phyloP scores from a whole-genome alignment of 768 basidiomycete genomes.

The Mycena polygramma region DNA sequence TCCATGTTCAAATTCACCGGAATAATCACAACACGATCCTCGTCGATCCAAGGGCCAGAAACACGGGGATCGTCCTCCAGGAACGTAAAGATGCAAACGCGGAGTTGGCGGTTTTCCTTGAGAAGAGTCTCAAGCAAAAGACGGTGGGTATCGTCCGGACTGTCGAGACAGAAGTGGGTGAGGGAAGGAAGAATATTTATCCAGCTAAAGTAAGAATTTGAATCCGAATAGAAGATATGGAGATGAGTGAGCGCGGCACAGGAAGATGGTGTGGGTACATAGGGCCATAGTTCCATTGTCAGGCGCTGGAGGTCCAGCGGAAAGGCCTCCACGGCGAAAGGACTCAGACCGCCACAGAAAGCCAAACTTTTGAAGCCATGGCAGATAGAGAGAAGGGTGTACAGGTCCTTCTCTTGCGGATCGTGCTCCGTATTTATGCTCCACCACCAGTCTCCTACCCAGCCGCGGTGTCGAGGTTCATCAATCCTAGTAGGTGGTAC shows the following conservation, averaged over 20 bases:
- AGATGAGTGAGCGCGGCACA: conserved; percentile 6
- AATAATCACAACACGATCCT: conserved; percentile 9
- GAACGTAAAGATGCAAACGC: not conserved
- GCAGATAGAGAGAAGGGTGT: not conserved
- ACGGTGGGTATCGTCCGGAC: not conserved
- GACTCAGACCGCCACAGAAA: not conserved
- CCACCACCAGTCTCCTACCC: too few relatives aligned
- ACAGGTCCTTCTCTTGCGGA: not conserved
- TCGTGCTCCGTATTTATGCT: too few relatives aligned
- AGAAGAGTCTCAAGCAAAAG: not conserved
- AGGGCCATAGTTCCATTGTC: not conserved
- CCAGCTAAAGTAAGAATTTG: not conserved
- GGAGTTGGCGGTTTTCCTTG: not conserved
- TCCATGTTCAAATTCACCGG: not conserved
- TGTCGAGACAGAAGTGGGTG: not conserved
- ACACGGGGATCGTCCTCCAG: not conserved
- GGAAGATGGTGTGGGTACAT: not conserved
- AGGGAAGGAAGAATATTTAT: not conserved
- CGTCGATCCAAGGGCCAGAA: not conserved
- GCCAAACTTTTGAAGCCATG: conserved; percentile 2
- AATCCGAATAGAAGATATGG: not conserved
- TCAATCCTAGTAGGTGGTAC: too few relatives aligned
- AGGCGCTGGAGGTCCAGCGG: not conserved
- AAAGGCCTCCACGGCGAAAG: not conserved
- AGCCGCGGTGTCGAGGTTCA: too few relatives aligned